Evolutionary conservation across 1,284 basidiomycete genomes (phyloP).

Genomic region (Puccinia horiana): DNA sequence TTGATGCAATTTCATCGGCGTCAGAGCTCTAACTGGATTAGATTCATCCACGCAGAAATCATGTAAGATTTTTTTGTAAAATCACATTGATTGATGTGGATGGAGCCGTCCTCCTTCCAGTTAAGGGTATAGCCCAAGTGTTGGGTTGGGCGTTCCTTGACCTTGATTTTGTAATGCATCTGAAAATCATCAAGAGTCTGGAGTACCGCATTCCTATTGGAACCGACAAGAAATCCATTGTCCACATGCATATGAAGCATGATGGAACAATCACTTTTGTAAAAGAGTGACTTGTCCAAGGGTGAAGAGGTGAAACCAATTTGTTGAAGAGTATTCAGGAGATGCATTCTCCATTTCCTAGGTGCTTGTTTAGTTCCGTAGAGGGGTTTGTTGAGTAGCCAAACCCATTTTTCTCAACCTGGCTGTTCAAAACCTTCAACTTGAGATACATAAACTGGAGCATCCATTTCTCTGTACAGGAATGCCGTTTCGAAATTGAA

Average conservation of each 20-base stretch:
- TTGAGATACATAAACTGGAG: not conserved
- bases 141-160: not conserved
- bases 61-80: not conserved
- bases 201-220: not conserved
- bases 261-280: not conserved
- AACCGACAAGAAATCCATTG: slow-evolving; percentile 1
- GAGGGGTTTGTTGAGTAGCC: slow-evolving; percentile 10
- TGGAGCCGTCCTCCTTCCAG: not conserved
- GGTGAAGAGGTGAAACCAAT: not conserved
- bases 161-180: not conserved
- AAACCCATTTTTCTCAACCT: not conserved
- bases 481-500: slow-evolving; percentile 23
- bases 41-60: not conserved
- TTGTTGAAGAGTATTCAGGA: not conserved
- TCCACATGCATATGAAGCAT: slow-evolving; percentile 25
- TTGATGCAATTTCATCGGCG: not conserved
- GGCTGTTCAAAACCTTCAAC: slow-evolving; percentile 22
- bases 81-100: not conserved
- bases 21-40: not conserved
- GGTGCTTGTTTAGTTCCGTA: slow-evolving; percentile 32
- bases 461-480: slow-evolving; percentile 19
- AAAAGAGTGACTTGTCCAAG: not conserved
- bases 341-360: not conserved
- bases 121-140: slow-evolving; percentile 8
- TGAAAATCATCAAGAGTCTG: not conserved